Evolutionary conservation across 2,329 filamentous ascomycete genomes (phyloP), one percentile per base, ranked within the genome.

Genomic region (Lasiodiplodia citricola): DNA sequence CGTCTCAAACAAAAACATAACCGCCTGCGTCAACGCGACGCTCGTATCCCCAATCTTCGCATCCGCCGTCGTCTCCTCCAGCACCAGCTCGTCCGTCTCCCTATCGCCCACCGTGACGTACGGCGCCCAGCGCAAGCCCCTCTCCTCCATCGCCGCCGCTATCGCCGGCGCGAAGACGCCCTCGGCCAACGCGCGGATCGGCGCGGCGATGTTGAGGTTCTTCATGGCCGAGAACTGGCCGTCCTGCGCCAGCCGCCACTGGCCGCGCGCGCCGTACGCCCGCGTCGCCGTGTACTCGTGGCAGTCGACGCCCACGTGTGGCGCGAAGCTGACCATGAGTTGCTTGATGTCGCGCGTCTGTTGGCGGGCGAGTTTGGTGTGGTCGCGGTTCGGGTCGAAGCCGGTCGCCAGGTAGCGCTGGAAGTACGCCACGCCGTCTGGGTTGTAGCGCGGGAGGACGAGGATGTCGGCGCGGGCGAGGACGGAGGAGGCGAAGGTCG

Each of bases 351-450:
- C 72, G 16, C 76, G 73, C 0, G 78, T 78, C 60, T 80, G 78
- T 62, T 76, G 73, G 41, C 79, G 75, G 2, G 71, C 73, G 23
- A 79, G 74, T 66, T 80, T 80, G 10, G 74, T 74, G 70, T 80
- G 78, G 64, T 80, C 79, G 55, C 78, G 74, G 68, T 80, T 80
- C 0, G 76, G 75, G 64, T 80, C 79, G 66, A 76, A 78, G 68
- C 78, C 78, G 18, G 75, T 76, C 0, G 78, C 77, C 3, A 79
- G 68, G 0, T 74, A 73, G 31, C 78, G 75, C 63, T 80, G 77
- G 70, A 80, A 80, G 69, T 75, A 80, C 1, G 73, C 72, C 11
- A 79, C 77, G 10, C 78, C 79, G 62, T 80, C 78, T 0, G 76
- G 76, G 23, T 80, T 80, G 71, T 80, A 80, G 4, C 78, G 74